Conservation (phyloP, 2,329 filamentous ascomycete species). For the Myriosclerotinia scirpicola region DNA sequence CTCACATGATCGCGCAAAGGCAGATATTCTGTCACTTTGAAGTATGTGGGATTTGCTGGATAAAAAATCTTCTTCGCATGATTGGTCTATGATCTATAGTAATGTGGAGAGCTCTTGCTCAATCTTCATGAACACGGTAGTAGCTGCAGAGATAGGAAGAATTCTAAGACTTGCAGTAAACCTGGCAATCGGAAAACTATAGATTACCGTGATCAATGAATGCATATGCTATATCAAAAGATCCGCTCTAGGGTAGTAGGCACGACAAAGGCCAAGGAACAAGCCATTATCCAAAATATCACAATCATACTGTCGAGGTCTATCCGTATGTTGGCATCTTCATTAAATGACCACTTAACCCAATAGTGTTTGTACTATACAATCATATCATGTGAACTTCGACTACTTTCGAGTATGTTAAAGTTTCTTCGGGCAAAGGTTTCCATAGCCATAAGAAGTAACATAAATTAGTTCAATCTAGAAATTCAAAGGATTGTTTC, state of each 20-base stretch:
- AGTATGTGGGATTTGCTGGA: background rate
- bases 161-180: background rate
- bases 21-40: background rate
- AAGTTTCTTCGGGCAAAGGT: fast-evolving
- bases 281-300: background rate
- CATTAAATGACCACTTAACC: background rate
- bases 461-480: too few relatives aligned
- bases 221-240: too few relatives aligned
- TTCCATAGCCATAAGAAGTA: background rate
- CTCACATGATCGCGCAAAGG: background rate
- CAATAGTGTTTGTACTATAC: background rate
- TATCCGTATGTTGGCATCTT: background rate
- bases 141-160: too few relatives aligned
- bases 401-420: background rate
- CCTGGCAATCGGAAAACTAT: background rate
- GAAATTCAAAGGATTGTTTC: background rate
- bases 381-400: background rate
- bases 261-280: background rate
- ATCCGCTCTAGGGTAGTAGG: background rate
- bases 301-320: background rate
- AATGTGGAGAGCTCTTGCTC: background rate
- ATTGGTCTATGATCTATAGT: background rate
- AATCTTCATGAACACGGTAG: too few relatives aligned
- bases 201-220: background rate
- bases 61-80: background rate